A percentile compares a stretch with the other conserved stretches of the same genome.
Evolutionary conservation across 2,329 filamentous ascomycete genomes (phyloP).

Genomic region (Fusarium ramigenum): DNA sequence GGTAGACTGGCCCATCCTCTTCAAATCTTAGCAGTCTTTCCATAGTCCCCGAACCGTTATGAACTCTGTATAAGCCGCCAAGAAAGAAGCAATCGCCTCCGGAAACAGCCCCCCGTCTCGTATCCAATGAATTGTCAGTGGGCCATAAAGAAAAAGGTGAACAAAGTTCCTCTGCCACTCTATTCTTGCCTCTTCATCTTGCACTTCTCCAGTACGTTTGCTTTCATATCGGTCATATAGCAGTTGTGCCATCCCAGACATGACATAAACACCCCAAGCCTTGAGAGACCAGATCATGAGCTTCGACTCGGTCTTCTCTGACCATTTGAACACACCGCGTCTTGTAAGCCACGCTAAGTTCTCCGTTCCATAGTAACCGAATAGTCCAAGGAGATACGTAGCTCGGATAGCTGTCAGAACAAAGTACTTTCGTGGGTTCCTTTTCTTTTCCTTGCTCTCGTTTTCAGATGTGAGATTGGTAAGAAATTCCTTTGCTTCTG

Average conservation of each 20-base stretch:
- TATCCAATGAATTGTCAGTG: conserved; percentile 25
- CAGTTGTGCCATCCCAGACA: conserved; percentile 14
- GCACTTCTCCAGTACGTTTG: background rate
- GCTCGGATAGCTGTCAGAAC: background rate
- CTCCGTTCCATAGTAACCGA: conserved; percentile 10
- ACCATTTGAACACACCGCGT: background rate
- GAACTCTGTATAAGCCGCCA: conserved; percentile 26
- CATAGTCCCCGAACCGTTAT: conserved; percentile 17
- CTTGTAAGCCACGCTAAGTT: conserved; percentile 18
- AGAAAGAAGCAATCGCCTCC: conserved; percentile 6
- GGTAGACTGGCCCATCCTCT: rapidly evolving
- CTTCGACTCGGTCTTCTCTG: conserved; percentile 11
- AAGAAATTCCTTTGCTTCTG: conserved; percentile 16
- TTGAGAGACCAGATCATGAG: conserved; percentile 18
- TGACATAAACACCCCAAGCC: conserved; percentile 13
- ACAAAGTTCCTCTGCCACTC: conserved; percentile 20
- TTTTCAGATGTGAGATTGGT: rapidly evolving
- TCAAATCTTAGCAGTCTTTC: background rate
- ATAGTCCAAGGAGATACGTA: conserved; percentile 7
- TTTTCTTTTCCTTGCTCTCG: background rate
- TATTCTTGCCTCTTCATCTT: background rate
- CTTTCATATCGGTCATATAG: background rate
- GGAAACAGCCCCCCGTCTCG: conserved; percentile 10
- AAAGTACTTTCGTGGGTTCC: background rate
- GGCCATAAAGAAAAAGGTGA: conserved; percentile 8